A percentile compares a stretch with the other conserved stretches of the same genome.
phyloP scores from a whole-genome alignment of 2,329 filamentous ascomycete genomes.

The Sporothrix globosa region DNA sequence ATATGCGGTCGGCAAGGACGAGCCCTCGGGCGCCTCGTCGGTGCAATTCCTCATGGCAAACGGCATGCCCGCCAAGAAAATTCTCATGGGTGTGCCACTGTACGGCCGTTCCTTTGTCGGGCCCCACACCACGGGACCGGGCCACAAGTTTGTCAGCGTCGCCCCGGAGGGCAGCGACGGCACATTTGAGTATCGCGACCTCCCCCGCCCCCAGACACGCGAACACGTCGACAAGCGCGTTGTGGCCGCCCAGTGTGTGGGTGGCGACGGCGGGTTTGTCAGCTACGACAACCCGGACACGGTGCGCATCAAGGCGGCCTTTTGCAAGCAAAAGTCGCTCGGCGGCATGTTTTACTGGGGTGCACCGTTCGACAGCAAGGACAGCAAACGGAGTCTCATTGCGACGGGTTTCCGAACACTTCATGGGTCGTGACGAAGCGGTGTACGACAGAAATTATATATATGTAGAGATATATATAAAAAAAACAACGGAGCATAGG shows the following conservation, averaged over 20 bases:
- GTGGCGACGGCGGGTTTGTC: conserved; percentile 75
- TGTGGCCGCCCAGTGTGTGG: conserved; percentile 72
- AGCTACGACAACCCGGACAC: conserved; percentile 79
- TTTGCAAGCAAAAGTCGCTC: conserved; percentile 70
- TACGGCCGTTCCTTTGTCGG: conserved; percentile 70
- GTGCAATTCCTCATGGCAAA: conserved; percentile 67
- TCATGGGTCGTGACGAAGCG: conserved; percentile 49
- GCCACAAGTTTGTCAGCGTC: conserved; percentile 60
- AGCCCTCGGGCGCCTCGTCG: conserved; percentile 67
- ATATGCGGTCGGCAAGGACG: conserved; percentile 62
- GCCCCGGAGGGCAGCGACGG: conserved; percentile 64
- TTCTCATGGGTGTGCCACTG: conserved; percentile 74
- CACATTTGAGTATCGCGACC: conserved; percentile 72
- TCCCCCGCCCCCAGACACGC: conserved; percentile 64
- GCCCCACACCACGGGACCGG: conserved; percentile 64
- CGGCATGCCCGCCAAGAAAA: conserved; percentile 70
- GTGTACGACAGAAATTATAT: background rate
- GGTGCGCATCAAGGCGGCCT: conserved; percentile 73
- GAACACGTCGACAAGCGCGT: conserved; percentile 69
- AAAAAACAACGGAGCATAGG: background rate
- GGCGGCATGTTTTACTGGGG: conserved; percentile 83
- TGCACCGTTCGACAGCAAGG: conserved; percentile 68
- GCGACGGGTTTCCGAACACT: conserved; percentile 62
- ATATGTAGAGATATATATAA: too few species aligned
- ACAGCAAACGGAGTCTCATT: conserved; percentile 61